Conservation (phyloP, 208 protist genomes). For the Histomonas meleagridis region DNA sequence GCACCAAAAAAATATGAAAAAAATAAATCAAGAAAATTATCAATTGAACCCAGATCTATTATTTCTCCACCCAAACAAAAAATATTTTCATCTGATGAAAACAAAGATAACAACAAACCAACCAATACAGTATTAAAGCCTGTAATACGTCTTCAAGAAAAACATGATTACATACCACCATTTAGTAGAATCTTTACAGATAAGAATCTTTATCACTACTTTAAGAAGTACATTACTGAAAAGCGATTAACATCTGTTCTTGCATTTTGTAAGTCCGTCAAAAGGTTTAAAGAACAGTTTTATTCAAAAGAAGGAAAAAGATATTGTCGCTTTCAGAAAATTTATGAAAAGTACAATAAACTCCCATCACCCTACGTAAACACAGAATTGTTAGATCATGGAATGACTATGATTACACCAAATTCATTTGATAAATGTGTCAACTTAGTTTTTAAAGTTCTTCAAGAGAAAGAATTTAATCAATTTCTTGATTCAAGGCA, state of each 20-base stretch:
- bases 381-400: neutral
- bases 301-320: neutral
- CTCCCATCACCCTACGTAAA: neutral
- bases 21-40: no score
- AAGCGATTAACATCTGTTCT: neutral
- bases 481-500: neutral
- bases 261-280: neutral
- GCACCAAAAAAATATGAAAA: no score
- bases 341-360: neutral
- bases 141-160: neutral
- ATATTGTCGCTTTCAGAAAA: neutral
- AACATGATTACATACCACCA: neutral
- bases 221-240: neutral
- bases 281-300: neutral
- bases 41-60: no score
- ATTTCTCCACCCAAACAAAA: no score
- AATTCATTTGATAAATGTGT: neutral
- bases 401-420: neutral
- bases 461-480: neutral
- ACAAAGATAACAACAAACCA: no score
- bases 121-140: neutral
- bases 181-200: neutral
- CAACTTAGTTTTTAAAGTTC: neutral
- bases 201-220: constrained; percentile 1
- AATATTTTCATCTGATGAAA: no score